Conservation (phyloP, 2,329 filamentous ascomycete genomes). For the Mycosphaerella sp. region DNA sequence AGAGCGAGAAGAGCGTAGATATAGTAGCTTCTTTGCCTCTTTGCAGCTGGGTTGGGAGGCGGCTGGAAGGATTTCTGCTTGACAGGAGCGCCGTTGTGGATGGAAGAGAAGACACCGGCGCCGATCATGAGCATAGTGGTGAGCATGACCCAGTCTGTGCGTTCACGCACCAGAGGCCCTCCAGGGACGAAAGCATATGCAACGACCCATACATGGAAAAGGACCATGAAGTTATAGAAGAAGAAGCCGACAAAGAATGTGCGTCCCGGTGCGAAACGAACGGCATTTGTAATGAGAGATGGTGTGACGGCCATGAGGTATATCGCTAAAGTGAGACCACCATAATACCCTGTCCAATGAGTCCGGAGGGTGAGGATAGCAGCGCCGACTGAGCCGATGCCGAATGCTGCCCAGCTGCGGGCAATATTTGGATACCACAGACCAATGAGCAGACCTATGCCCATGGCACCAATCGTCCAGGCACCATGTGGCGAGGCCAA, state of each 20-base stretch:
- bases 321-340: slow-evolving; percentile 65
- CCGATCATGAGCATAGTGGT: slow-evolving; percentile 79
- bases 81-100: slow-evolving; percentile 41
- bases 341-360: slow-evolving; percentile 87
- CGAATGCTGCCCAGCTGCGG: slow-evolving; percentile 73
- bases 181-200: slow-evolving; percentile 97
- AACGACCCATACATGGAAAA: slow-evolving; percentile 99
- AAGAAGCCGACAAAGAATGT: slow-evolving; percentile 88
- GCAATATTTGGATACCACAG: slow-evolving; percentile 64
- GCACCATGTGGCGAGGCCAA: slow-evolving; percentile 85
- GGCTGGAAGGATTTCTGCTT: slow-evolving; percentile 36
- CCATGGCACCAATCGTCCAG: slow-evolving; percentile 82
- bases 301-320: slow-evolving; percentile 79
- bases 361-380: slow-evolving; percentile 67
- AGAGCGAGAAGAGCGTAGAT: slow-evolving; percentile 66
- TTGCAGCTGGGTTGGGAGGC: slow-evolving; percentile 42
- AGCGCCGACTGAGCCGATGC: slow-evolving; percentile 71
- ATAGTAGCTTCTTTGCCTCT: slow-evolving; percentile 59
- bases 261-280: slow-evolving; percentile 66
- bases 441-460: slow-evolving; percentile 69
- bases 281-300: slow-evolving; percentile 67
- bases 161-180: slow-evolving; percentile 84
- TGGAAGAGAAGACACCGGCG: slow-evolving; percentile 69
- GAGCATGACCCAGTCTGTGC: slow-evolving; percentile 92
- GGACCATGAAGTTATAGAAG: slow-evolving; percentile 84